Conservation (phyloP, 2,329 filamentous ascomycete genomes). For the Colletotrichum sp. region DNA sequence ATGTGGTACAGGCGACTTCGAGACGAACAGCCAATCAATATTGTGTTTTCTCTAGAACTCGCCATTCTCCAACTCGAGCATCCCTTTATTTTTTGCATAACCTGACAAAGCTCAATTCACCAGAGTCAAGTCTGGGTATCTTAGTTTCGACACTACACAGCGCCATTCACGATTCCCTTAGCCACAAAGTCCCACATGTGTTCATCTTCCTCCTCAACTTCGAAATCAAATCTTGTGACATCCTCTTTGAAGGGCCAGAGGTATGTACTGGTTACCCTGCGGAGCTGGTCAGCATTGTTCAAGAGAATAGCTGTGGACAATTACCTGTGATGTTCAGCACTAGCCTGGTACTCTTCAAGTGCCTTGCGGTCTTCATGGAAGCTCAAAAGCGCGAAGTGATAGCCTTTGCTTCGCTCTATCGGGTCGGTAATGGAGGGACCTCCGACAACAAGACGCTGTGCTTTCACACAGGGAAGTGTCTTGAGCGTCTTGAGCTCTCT, state of each 20-base stretch:
- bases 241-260: constrained; percentile 60
- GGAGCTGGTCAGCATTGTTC: not conserved
- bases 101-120: not conserved
- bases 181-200: constrained; percentile 14
- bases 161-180: constrained; percentile 2
- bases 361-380: constrained; percentile 51
- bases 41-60: not conserved
- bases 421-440: constrained; percentile 58
- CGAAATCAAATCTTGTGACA: constrained; percentile 58
- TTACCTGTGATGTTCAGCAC: constrained; percentile 55
- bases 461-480: constrained; percentile 49
- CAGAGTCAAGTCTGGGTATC: not conserved
- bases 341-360: constrained; percentile 56
- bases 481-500: constrained; percentile 54
- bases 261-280: constrained; percentile 54
- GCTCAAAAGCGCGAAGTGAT: constrained; percentile 55
- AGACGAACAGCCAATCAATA: not conserved
- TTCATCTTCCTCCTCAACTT: constrained; percentile 45
- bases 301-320: not conserved
- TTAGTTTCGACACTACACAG: not conserved
- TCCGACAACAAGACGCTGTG: constrained; percentile 53
- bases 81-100: not conserved
- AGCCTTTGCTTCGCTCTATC: constrained; percentile 57
- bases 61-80: not conserved
- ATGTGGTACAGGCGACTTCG: not conserved